Base-by-base conservation (phyloP, 2,329 filamentous ascomycete species). In the Purpureocillium takamizusanense region DNA sequence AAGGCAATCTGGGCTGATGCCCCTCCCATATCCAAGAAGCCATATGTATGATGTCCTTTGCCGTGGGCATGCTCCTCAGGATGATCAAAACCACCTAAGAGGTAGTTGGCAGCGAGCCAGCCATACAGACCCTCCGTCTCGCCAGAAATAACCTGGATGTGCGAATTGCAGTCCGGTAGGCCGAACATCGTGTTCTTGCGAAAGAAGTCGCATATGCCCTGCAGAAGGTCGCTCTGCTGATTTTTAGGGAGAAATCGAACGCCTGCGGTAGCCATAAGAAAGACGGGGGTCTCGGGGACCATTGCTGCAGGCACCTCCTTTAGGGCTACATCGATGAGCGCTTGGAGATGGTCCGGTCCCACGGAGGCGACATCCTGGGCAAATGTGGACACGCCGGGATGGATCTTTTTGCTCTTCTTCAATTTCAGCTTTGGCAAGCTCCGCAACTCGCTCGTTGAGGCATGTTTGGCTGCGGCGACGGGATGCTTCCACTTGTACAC, bases 1-100 rank as follows among this genome's bases (percentile, higher is more conserved):
- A 98, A 98, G 0, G 94, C 92, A 53, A 98, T 97, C 63, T 98
- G 92, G 13, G 92, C 90, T 0, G 90, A 97, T 18, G 92, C 92
- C 37, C 92, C 92, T 36, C 92, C 92, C 94, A 98, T 98, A 57
- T 98, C 92, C 43, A 98, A 67, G 54, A 98, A 98, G 1, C 92
- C 92, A 59, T 97, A 98, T 0, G 92, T 98, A 54, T 89, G 85
- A 57, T 97, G 92, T 18, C 76, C 78, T 47, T 94, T 88, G 37
- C 87, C 88, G 57, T 95, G 87, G 38, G 77, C 67, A 51, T 95
- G 86, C 12, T 78, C 65, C 36, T 81, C 66, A 0, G 86, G 81
- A 14, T 74, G 69, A 57, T 97, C 85, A 51, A 98, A 97, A 4
- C 88, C 87, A 21, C 88, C 90, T 1, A 98, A 71, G 23, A 98